These are phyloP conservation scores for Stemphylium lycopersici DNA, from an alignment of 2,329 filamentous ascomycete genomes.

Conservation along the genomic window DNA sequence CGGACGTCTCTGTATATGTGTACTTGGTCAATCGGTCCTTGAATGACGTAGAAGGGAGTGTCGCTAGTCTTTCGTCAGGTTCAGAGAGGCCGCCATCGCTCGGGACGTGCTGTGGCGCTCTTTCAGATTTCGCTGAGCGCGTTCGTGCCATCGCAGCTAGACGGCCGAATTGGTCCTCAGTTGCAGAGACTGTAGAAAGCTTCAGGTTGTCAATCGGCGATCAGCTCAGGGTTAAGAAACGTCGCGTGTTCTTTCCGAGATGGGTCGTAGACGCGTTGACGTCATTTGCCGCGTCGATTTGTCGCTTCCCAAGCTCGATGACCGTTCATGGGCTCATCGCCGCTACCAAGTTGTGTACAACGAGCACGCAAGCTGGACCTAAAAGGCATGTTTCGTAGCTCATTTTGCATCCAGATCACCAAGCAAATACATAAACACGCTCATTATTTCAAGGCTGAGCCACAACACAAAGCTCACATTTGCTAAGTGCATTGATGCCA, in stretches of 20 bases:
- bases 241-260: neutral
- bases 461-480: no score
- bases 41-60: conserved; percentile 36
- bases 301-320: neutral
- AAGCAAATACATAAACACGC: no score
- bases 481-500: no score
- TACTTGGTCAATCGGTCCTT: conserved; percentile 39
- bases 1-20: conserved; percentile 3
- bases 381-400: no score
- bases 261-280: conserved; percentile 6
- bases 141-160: conserved; percentile 20
- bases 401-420: no score
- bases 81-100: conserved; percentile 17
- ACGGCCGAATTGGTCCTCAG: neutral
- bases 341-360: no score
- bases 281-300: neutral
- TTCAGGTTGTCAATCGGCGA: neutral
- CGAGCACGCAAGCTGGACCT: no score
- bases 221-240: neutral
- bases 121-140: conserved; percentile 13
- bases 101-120: neutral
- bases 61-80: conserved; percentile 9
- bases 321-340: no score
- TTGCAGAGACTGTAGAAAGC: neutral
- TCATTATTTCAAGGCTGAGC: no score